phyloP scores from a whole-genome alignment of 345 rosid genomes.

The Citrus cavaleriei region DNA sequence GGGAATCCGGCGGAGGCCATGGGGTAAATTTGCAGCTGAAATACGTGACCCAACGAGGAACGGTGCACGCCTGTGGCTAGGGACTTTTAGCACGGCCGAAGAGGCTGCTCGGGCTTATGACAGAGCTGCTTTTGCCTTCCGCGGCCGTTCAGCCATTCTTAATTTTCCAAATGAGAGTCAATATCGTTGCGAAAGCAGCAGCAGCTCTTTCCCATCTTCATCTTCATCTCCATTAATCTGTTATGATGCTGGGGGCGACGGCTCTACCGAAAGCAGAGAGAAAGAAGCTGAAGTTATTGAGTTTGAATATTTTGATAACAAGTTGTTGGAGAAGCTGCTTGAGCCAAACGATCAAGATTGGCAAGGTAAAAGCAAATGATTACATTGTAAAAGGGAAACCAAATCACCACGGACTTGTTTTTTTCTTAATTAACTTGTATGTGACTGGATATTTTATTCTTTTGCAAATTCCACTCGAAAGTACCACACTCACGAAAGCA shows the following conservation, averaged over 20 bases:
- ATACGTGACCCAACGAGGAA: slow-evolving; percentile 72
- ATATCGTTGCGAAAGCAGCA: background rate
- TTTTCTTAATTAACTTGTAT: background rate
- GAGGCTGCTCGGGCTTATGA: slow-evolving; percentile 68
- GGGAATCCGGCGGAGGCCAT: slow-evolving; percentile 69
- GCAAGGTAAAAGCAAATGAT: background rate
- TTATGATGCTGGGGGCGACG: background rate
- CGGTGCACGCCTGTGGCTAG: slow-evolving; percentile 73
- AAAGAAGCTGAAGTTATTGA: slow-evolving; percentile 46
- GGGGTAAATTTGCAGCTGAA: slow-evolving; percentile 88
- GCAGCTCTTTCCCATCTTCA: slow-evolving; percentile 4
- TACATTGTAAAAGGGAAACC: background rate
- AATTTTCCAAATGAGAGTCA: slow-evolving; percentile 65
- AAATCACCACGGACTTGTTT: background rate
- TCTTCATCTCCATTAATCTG: background rate
- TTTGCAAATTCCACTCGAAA: background rate
- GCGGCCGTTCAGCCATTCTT: slow-evolving; percentile 56
- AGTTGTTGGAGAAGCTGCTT: slow-evolving; percentile 72
- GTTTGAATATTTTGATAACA: slow-evolving; percentile 71
- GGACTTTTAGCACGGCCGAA: slow-evolving; percentile 54
- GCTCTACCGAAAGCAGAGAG: background rate
- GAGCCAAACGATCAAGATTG: slow-evolving; percentile 9
- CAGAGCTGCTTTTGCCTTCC: slow-evolving; percentile 51
- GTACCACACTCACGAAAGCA: background rate
- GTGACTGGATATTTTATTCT: background rate